Percentiles rank a stretch among this genome's conserved stretches.
phyloP scores from a whole-genome alignment of 2,329 filamentous ascomycete genomes.

The Apiospora sp. region DNA sequence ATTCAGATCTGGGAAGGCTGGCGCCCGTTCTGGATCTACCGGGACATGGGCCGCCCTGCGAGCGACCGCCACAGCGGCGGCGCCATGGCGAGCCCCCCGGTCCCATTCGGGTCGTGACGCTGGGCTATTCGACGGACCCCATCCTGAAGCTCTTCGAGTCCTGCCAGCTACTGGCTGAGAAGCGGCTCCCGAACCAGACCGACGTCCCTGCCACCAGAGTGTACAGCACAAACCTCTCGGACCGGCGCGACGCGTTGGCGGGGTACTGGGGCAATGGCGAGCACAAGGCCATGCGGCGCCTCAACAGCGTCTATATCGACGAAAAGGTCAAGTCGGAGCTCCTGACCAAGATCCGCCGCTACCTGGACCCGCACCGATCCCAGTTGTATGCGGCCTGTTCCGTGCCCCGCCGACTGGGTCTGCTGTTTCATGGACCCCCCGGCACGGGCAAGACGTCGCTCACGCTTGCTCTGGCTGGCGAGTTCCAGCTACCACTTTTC shows the following conservation, averaged over 20 bases:
- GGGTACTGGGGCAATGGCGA: neutral
- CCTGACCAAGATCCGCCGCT: neutral
- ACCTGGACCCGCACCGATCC: neutral
- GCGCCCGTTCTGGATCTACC: neutral
- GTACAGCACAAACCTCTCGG: neutral
- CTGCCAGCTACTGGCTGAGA: neutral
- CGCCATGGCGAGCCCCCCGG: too few relatives aligned
- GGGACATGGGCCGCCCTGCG: neutral
- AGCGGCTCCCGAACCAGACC: neutral
- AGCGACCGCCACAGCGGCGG: neutral
- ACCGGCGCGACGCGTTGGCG: neutral
- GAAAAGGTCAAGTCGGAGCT: neutral
- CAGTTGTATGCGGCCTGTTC: constrained; percentile 9
- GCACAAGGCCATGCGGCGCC: neutral
- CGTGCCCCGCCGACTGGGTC: constrained; percentile 18
- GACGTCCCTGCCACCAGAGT: neutral
- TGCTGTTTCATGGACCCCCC: constrained; percentile 22
- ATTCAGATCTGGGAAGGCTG: neutral
- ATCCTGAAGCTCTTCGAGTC: neutral
- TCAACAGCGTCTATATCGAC: constrained; percentile 25
- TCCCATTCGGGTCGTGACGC: neutral
- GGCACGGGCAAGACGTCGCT: constrained; percentile 38
- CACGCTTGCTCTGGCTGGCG: constrained; percentile 46
- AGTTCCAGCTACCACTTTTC: constrained; percentile 49
- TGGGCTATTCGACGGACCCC: neutral